phyloP scores from a whole-genome alignment of 2,329 filamentous ascomycete genomes.

The Aureobasidium sp. region DNA sequence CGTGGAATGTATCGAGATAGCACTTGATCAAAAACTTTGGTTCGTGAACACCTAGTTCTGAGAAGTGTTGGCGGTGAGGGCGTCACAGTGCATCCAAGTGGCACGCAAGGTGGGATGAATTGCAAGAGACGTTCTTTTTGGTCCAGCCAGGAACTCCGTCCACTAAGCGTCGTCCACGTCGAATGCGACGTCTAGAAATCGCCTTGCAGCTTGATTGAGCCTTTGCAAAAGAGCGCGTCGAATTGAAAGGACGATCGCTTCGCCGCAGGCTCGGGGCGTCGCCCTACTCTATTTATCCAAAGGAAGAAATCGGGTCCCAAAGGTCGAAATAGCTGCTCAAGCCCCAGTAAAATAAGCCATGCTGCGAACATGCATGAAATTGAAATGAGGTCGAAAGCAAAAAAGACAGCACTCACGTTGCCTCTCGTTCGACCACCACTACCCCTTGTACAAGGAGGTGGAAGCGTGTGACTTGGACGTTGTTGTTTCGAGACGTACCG shows the following conservation, averaged over 20 bases:
- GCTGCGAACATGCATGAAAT: neutral
- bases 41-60: neutral
- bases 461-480: conserved; percentile 10
- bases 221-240: neutral
- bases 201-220: conserved; percentile 5
- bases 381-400: neutral
- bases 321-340: neutral
- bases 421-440: neutral
- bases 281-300: conserved; percentile 9
- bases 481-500: conserved; percentile 1
- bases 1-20: conserved; percentile 10
- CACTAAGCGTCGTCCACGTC: conserved; percentile 7
- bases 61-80: conserved; percentile 3
- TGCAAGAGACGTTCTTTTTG: neutral
- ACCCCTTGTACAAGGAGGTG: conserved; percentile 6
- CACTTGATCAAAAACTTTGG: neutral
- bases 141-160: neutral
- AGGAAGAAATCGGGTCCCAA: conserved; percentile 1
- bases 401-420: neutral
- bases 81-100: neutral
- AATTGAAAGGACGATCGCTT: neutral
- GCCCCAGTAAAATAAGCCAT: neutral
- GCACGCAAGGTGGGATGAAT: conserved; percentile 5
- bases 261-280: neutral
- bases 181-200: neutral